Evolutionary conservation across 805 yeast species (phyloP), one percentile per base, ranked within the genome.

Genomic region (Monosporozyma servazzii): DNA sequence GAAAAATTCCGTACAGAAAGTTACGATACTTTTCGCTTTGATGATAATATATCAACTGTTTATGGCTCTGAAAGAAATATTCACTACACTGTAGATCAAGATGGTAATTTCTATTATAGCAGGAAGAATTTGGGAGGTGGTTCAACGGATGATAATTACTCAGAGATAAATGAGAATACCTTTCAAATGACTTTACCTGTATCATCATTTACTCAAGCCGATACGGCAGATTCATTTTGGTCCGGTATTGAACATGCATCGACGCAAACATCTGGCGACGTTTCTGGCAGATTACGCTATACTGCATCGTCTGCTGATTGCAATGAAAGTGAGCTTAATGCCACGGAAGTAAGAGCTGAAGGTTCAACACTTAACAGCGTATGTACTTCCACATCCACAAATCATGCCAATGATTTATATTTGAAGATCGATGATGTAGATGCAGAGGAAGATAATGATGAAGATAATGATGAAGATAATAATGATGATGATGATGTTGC

Each of bases 51-150:
- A n/a, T 52, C 57, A 5, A 54, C 57, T 2, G 15, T 21, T 4
- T 62, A 57, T 51, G 60, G 58, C 25, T 51, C 51, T 2, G 47
- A 56, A 20, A 60, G 57, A 30, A 64, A 59, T 8, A 45, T 64
- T 18, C 55, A 55, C n/a, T 64, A 63, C 47, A 54, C 29, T 13
- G 53, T 63, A 7, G 64, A 55, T 23, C 52, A 50, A 17, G 59
- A 60, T 23, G 68, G 68, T 2, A 58, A 58, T 43, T 61, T 56
- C 40, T 61, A 54, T 39, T 64, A 58, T 47, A 58, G 60, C 15
- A 61, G 59, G 29, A 41, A 21, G 15, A 41, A 20, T 15, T 9
- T 11, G 17, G 44, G 17, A 21, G 17, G 17, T 20, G 44, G 21
- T 3, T 2, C 3, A 18, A 41, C 29, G 9, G 23, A 21, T 21